Evolutionary conservation across 2,329 filamentous ascomycete species (phyloP).

Genomic region (Aspergillus puulaauensis): DNA sequence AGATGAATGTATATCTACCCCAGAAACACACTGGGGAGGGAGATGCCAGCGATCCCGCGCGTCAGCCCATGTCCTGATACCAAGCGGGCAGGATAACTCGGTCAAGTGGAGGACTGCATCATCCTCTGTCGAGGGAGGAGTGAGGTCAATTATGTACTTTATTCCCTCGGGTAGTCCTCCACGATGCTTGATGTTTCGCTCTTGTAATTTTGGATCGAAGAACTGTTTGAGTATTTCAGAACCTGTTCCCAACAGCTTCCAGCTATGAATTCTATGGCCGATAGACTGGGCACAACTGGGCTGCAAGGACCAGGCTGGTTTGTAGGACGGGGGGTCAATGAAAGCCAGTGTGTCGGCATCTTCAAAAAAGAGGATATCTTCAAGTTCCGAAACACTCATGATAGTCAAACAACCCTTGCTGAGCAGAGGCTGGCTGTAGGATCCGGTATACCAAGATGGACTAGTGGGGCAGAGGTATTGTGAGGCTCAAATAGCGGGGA

Average conservation of each 20-base stretch:
- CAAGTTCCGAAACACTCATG: not conserved
- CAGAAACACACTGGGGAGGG: conserved; percentile 47
- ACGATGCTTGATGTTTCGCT: conserved; percentile 31
- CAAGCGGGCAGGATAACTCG: conserved; percentile 57
- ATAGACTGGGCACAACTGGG: conserved; percentile 19
- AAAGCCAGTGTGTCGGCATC: conserved; percentile 40
- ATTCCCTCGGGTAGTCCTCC: conserved; percentile 42
- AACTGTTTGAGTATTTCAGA: conserved; percentile 32
- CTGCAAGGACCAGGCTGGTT: conserved; percentile 10
- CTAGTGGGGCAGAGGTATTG: not conserved
- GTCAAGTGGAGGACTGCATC: conserved; percentile 61
- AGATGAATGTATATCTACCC: conserved; percentile 45
- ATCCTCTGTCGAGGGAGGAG: conserved; percentile 61
- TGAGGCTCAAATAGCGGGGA: not conserved
- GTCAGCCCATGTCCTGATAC: conserved; percentile 57
- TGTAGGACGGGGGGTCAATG: conserved; percentile 32
- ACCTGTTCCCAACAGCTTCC: conserved; percentile 28
- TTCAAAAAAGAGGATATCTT: conserved; percentile 9
- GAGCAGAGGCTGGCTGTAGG: not conserved
- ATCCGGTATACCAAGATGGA: not conserved
- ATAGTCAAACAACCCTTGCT: not conserved
- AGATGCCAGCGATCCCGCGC: conserved; percentile 40
- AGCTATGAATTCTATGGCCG: conserved; percentile 36
- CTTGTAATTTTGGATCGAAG: conserved; percentile 29
- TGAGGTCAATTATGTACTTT: conserved; percentile 63